Conservation (phyloP, 2,329 filamentous ascomycete species). For the Phoma sp. region DNA sequence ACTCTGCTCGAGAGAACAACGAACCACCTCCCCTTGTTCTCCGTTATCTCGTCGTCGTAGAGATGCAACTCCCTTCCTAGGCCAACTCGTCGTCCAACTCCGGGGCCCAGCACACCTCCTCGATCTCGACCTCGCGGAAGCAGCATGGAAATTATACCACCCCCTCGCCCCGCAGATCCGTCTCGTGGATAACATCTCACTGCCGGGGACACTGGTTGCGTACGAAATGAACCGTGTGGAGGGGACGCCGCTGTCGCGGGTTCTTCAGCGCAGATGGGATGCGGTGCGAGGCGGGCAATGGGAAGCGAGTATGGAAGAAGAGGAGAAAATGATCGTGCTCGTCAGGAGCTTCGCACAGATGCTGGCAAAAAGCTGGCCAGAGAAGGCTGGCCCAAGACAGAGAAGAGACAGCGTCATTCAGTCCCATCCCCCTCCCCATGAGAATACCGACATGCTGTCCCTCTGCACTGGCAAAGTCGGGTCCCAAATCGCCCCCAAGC, state of each 20-base stretch:
- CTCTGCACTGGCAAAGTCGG: conserved; percentile 40
- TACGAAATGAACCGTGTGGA: conserved; percentile 36
- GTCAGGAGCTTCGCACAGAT: conserved; percentile 37
- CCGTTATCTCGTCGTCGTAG: too few species aligned
- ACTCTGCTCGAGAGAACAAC: too few species aligned
- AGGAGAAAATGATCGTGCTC: conserved; percentile 9
- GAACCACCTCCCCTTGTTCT: too few species aligned
- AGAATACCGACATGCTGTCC: conserved; percentile 17
- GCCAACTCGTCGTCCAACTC: conserved; percentile 32
- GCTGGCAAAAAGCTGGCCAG: conserved; percentile 29
- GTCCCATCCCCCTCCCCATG: conserved; percentile 26
- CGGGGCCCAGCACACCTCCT: conserved; percentile 28
- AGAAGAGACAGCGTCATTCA: conserved; percentile 7
- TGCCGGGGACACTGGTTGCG: conserved; percentile 23
- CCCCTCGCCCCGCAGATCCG: conserved; percentile 28
- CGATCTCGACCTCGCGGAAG: conserved; percentile 22
- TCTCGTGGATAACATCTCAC: conserved; percentile 5
- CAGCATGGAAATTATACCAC: conserved; percentile 30
- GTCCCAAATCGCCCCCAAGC: conserved; percentile 30
- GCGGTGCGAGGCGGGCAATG: too few species aligned
- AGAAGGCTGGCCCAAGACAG: conserved; percentile 11
- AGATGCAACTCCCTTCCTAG: too few species aligned
- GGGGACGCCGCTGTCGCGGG: conserved; percentile 31
- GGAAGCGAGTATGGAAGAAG: too few species aligned
- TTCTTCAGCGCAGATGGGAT: not conserved